phyloP scores from a whole-genome alignment of 352 stramenopile species.

The Phytophthora pistaciae region DNA sequence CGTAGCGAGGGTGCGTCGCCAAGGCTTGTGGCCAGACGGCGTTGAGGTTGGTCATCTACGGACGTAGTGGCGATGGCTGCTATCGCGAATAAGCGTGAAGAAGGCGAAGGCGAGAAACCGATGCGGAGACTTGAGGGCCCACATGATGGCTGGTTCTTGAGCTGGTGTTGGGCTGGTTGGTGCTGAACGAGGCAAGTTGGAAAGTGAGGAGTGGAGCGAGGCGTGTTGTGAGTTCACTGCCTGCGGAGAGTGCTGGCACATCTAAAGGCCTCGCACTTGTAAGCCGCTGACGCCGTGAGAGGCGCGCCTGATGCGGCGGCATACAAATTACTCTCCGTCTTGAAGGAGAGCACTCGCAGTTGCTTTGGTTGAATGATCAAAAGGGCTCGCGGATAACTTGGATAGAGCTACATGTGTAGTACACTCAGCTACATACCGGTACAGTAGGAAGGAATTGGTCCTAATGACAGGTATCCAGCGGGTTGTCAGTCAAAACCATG shows the following conservation, averaged over 20 bases:
- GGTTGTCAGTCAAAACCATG: not conserved
- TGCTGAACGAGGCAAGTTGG: slow-evolving; percentile 5
- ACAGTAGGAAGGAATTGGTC: no score
- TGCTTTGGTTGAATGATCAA: not conserved
- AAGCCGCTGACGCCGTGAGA: not conserved
- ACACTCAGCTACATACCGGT: no score
- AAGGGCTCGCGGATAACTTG: not conserved
- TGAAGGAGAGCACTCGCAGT: not conserved
- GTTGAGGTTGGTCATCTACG: not conserved
- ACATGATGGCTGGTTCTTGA: not conserved
- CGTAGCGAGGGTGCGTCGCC: slow-evolving; percentile 27
- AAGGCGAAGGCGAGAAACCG: not conserved
- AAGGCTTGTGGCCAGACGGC: slow-evolving; percentile 12
- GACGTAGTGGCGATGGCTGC: not conserved
- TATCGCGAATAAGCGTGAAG: not conserved
- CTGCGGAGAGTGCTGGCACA: not conserved
- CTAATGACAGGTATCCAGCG: slow-evolving; percentile 6
- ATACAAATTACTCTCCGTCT: not conserved
- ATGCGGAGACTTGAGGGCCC: not conserved
- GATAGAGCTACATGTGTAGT: not conserved
- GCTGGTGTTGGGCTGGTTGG: not conserved
- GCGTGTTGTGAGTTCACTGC: not conserved
- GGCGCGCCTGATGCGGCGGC: not conserved
- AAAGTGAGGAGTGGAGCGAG: not conserved
- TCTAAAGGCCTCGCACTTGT: not conserved